Evolutionary conservation across 768 basidiomycete genomes (phyloP).

Genomic region (Pisolithus orientalis): DNA sequence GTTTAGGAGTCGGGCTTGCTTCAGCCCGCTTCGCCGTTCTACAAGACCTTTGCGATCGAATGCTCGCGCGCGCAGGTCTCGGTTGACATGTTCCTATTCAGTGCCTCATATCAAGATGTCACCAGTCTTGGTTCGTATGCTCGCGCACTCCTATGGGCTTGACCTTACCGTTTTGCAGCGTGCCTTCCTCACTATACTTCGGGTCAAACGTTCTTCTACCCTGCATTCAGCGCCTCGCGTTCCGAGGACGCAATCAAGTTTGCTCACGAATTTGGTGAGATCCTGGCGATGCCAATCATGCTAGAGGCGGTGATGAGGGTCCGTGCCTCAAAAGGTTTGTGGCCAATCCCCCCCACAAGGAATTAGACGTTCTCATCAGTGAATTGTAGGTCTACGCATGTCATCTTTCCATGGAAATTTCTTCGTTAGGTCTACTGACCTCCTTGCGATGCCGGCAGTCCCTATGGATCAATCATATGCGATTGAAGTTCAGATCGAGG

Average conservation of each 20-base stretch:
- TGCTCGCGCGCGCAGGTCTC: conserved; percentile 96
- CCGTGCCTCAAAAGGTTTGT: conserved; percentile 88
- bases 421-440: conserved; percentile 95
- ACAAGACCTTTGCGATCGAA: conserved; percentile 98
- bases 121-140: conserved; percentile 70
- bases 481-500: conserved; percentile 94
- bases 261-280: conserved; percentile 93
- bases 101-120: conserved; percentile 89
- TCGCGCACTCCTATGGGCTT: neutral
- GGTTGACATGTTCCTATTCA: conserved; percentile 99
- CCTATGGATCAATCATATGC: conserved; percentile 94
- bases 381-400: conserved; percentile 72
- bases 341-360: neutral
- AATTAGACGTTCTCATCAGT: neutral
- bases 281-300: conserved; percentile 90
- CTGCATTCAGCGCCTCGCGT: conserved; percentile 91
- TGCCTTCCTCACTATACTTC: conserved; percentile 96
- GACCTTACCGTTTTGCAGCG: conserved; percentile 38
- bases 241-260: conserved; percentile 98
- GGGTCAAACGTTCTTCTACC: conserved; percentile 97
- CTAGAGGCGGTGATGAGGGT: conserved; percentile 97
- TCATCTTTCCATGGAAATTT: conserved; percentile 98
- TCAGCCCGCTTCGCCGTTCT: conserved; percentile 91
- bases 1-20: conserved; percentile 82
- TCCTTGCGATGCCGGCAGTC: conserved; percentile 94